A percentile compares a stretch with the other conserved stretches of the same genome.
Conservation (phyloP, 2,329 filamentous ascomycete species). For the Botryotinia globosa region DNA sequence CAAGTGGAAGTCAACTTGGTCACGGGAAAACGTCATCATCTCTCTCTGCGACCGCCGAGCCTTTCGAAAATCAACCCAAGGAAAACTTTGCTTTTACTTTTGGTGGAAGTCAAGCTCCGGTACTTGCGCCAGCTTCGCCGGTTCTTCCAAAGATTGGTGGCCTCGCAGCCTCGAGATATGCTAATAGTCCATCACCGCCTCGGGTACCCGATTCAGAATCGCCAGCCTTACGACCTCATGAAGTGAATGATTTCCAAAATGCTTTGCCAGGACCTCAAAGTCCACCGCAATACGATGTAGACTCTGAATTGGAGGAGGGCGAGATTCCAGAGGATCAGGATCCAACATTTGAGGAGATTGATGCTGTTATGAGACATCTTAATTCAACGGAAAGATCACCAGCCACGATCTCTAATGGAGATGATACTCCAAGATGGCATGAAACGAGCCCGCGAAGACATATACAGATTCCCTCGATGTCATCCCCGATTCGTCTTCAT, state of each 20-base stretch:
- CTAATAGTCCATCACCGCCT: conserved; percentile 34
- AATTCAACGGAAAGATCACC: conserved; percentile 67
- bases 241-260: conserved; percentile 32
- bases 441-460: conserved; percentile 44
- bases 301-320: conserved; percentile 21
- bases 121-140: conserved; percentile 15
- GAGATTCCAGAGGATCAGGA: conserved; percentile 25
- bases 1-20: conserved; percentile 18
- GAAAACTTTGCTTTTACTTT: conserved; percentile 33
- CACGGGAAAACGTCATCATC: conserved; percentile 50
- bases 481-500: conserved; percentile 53
- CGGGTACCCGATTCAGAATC: conserved; percentile 21
- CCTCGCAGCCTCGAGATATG: conserved; percentile 35
- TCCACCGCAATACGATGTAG: conserved; percentile 21
- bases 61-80: conserved; percentile 51
- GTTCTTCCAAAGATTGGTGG: conserved; percentile 21
- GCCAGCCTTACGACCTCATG: conserved; percentile 26
- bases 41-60: conserved; percentile 67
- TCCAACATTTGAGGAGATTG: conserved; percentile 74
- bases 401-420: conserved; percentile 11
- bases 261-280: conserved; percentile 31
- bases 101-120: conserved; percentile 22
- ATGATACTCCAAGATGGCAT: conserved; percentile 46
- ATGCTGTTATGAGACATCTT: conserved; percentile 86
- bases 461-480: conserved; percentile 44